Base-by-base conservation (phyloP, 768 basidiomycete species). In the Lactarius quietus region DNA sequence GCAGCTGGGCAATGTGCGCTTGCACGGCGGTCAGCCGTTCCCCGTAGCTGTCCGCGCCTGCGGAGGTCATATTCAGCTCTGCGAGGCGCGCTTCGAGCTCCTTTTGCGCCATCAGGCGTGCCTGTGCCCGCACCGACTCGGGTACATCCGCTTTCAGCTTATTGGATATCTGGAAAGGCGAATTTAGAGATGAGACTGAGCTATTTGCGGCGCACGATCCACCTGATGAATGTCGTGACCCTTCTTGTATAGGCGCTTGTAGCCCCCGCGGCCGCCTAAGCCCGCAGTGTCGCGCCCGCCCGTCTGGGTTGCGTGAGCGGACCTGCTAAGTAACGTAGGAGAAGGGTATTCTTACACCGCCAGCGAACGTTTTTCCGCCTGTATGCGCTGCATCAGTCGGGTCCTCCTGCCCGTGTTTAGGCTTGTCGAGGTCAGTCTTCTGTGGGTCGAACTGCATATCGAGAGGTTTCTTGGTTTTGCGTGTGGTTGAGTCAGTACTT, bases 251-350 rank as follows among this genome's bases (percentile, higher is more conserved):
- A 86, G 71, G 15, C 87, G 82, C 74, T 86, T 88, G 72, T 86
- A 87, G 0, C 86, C 86, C 14, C 86, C 87, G n/a, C 80, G 77
- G 5, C 87, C 87, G 3, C 87, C 87, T 66, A 87, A 74, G 1
- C 87, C 87, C 9, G 86, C 87, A 5, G 86, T 87, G 69, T 85
- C 84, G 28, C 85, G 77, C 12, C 87, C 87, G 35, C 87, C 86
- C 33, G 83, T 84, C 86, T 88, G 35, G 1, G 36, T 28, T 23
- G 12, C 23, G 38, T 57, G 23, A 39, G 43, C 58, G 55, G 3
- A 14, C 6, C 0, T 23, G 38, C 17, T 62, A 14, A 15, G 12
- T 10, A 52, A 12, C 1, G 56, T 31, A 33, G 65, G 10, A 33
- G 18, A 3, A 26, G 29, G 6, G 7, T 9, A 4, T 54, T 3